Percentiles rank a stretch among this genome's conserved stretches.
These are phyloP conservation scores for Trichoderma atroviride DNA, from an alignment of 2,329 filamentous ascomycete species.

Conservation along the genomic window DNA sequence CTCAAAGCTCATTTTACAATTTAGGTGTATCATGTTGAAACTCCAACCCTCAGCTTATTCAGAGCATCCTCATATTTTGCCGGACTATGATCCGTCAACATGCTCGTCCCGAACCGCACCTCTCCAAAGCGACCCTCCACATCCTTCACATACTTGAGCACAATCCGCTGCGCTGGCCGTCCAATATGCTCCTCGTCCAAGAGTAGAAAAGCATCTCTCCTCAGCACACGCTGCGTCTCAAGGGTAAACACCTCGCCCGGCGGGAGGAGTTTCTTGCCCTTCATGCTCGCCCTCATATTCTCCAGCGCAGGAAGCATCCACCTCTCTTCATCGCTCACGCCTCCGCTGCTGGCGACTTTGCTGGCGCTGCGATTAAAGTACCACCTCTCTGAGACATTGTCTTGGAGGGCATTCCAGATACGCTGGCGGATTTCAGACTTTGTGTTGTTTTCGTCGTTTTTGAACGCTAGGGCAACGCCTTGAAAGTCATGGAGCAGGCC, in stretches of 20 bases:
- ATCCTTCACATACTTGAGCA: conserved; percentile 71
- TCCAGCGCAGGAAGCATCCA: conserved; percentile 72
- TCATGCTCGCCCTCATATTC: conserved; percentile 67
- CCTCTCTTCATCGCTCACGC: conserved; percentile 58
- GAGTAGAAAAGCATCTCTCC: conserved; percentile 64
- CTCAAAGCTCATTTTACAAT: no score
- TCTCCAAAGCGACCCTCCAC: conserved; percentile 72
- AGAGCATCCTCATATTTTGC: conserved; percentile 72
- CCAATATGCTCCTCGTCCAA: conserved; percentile 55
- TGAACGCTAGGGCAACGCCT: conserved; percentile 71
- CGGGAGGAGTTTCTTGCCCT: conserved; percentile 69
- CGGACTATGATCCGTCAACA: conserved; percentile 77
- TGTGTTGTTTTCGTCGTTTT: conserved; percentile 68
- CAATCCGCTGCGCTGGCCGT: conserved; percentile 66
- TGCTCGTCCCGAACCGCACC: conserved; percentile 69
- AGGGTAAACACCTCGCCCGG: conserved; percentile 77
- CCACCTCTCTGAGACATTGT: conserved; percentile 64
- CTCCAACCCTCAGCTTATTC: conserved; percentile 58
- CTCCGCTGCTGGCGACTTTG: conserved; percentile 37
- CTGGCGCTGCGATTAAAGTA: conserved; percentile 42
- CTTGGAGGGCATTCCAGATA: conserved; percentile 66
- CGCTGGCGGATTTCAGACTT: conserved; percentile 67
- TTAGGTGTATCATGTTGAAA: conserved; percentile 34
- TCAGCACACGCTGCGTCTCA: conserved; percentile 67
- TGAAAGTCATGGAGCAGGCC: conserved; percentile 76